Evolutionary conservation across 192 early-diverging fungal genomes (phyloP).

Genomic region (Gaertneriomyces sp.): DNA sequence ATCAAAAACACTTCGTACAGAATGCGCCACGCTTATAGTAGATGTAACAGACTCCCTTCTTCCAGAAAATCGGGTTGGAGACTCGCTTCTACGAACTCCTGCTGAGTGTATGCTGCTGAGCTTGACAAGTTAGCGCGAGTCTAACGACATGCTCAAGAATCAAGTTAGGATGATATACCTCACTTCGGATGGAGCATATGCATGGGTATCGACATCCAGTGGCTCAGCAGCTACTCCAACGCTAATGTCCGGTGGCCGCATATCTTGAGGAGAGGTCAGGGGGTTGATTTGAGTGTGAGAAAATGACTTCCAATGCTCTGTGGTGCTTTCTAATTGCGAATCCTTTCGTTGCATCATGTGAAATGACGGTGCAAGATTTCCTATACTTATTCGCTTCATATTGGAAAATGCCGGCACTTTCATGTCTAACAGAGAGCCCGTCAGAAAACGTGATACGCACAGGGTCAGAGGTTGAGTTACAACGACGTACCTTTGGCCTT

Average conservation of each 20-base stretch:
- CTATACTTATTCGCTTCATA: constrained; percentile 16
- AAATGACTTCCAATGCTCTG: constrained; percentile 22
- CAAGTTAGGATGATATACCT: background rate
- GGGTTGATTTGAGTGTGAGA: too few species aligned
- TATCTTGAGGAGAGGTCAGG: background rate
- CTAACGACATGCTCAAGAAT: background rate
- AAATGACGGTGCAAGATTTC: constrained; percentile 19
- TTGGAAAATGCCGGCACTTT: constrained; percentile 2
- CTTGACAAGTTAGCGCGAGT: background rate
- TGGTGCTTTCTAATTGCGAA: constrained; percentile 10
- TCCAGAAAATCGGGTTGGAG: background rate
- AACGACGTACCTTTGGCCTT: constrained; percentile 21
- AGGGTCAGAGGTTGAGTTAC: too few species aligned
- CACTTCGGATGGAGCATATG: too few species aligned
- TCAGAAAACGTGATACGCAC: too few species aligned
- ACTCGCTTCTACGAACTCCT: background rate
- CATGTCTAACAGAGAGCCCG: constrained; percentile 10
- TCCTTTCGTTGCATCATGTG: constrained; percentile 23
- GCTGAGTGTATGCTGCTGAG: background rate
- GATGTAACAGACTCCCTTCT: too few species aligned
- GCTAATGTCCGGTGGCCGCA: background rate
- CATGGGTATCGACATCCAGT: background rate
- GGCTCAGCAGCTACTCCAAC: background rate
- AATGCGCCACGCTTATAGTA: too few species aligned
- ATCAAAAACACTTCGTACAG: background rate